These are phyloP conservation scores for Colletotrichum destructivum DNA, from an alignment of 2,329 filamentous ascomycete species.

Conservation along the genomic window DNA sequence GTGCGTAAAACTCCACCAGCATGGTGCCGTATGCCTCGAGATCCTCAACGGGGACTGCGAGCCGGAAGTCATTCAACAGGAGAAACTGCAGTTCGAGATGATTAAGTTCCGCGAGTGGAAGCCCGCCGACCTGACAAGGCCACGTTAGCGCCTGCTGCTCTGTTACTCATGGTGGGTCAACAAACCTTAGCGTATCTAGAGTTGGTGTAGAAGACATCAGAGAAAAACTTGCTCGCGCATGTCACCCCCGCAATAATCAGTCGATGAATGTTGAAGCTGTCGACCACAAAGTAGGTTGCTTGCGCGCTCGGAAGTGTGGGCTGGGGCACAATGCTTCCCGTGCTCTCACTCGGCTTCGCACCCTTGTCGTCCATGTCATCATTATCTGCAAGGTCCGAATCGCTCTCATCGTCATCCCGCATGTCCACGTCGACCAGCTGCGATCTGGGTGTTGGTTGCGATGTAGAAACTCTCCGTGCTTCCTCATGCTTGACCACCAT, in stretches of 20 bases:
- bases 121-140: slow-evolving; percentile 84
- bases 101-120: slow-evolving; percentile 93
- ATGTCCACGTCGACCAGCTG: slow-evolving; percentile 52
- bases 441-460: slow-evolving; percentile 46
- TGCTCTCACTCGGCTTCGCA: slow-evolving; percentile 47
- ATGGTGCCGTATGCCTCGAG: slow-evolving; percentile 98
- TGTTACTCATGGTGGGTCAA: slow-evolving; percentile 26
- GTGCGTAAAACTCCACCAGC: slow-evolving; percentile 97
- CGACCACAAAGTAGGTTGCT: slow-evolving; percentile 88
- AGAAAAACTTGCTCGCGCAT: slow-evolving; percentile 99
- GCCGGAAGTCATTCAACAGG: slow-evolving; percentile 93
- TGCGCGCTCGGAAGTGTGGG: slow-evolving; percentile 44
- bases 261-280: slow-evolving; percentile 98
- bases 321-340: slow-evolving; percentile 23
- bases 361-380: slow-evolving; percentile 50
- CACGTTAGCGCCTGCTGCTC: neutral
- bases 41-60: slow-evolving; percentile 94
- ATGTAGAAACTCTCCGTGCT: slow-evolving; percentile 57
- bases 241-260: slow-evolving; percentile 97
- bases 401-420: slow-evolving; percentile 61
- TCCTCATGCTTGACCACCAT: slow-evolving; percentile 79
- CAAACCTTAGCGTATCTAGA: slow-evolving; percentile 98
- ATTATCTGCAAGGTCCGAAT: slow-evolving; percentile 67
- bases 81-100: slow-evolving; percentile 97
- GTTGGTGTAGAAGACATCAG: slow-evolving; percentile 98